These are phyloP conservation scores for Kandelia obovata DNA, from an alignment of 345 rosid species.

Conservation along the genomic window DNA sequence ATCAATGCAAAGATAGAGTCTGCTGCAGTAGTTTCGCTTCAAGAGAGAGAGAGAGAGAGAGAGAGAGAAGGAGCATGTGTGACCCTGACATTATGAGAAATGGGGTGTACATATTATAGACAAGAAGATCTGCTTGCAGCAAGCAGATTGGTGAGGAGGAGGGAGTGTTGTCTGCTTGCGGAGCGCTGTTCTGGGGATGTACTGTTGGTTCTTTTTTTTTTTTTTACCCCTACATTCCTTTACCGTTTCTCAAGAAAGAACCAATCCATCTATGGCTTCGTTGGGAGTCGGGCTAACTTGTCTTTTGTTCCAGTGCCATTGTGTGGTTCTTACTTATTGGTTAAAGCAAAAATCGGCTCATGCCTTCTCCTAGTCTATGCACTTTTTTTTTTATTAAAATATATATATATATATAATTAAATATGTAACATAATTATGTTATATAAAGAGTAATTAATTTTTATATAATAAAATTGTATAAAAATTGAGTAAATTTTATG, in stretches of 20 bases:
- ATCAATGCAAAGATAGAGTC: background rate
- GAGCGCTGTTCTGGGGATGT: background rate
- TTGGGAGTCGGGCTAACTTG: too few relatives aligned
- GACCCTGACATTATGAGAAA: background rate
- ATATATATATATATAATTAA: too few relatives aligned
- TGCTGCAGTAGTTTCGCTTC: constrained; percentile 3
- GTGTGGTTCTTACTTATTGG: too few relatives aligned
- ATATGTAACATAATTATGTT: too few relatives aligned
- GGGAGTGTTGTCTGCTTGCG: constrained; percentile 7
- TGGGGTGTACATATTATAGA: background rate
- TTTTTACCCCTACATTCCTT: background rate
- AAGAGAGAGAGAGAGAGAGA: background rate
- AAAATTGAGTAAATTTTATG: too few relatives aligned
- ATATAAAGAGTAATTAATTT: too few relatives aligned
- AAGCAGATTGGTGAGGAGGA: constrained; percentile 9
- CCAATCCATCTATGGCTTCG: too few relatives aligned
- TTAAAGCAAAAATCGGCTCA: too few relatives aligned
- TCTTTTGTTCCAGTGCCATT: too few relatives aligned
- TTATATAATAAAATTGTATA: too few relatives aligned
- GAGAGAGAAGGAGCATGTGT: background rate
- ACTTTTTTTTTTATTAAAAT: too few relatives aligned
- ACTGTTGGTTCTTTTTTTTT: background rate
- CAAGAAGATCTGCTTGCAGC: background rate
- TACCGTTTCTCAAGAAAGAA: background rate
- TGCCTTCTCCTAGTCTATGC: too few relatives aligned